Conservation (phyloP, 164 flowering plant genomes). For the Nymphaea thermarum region DNA sequence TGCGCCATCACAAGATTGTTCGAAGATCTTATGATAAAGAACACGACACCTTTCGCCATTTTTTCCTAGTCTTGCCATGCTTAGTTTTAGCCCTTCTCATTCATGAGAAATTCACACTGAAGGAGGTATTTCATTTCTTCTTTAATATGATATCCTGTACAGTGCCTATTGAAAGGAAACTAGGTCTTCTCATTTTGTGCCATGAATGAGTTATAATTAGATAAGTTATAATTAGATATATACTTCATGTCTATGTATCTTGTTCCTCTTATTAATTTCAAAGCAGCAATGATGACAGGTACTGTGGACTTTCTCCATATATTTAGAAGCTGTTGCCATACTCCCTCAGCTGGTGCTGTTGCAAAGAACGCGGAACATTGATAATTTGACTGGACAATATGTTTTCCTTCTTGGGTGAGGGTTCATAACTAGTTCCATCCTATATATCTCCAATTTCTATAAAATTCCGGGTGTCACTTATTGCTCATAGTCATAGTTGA, state of each 20-base stretch:
- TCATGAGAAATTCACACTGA: constrained; percentile 73
- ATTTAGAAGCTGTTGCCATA: constrained; percentile 91
- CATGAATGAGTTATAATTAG: too few relatives aligned
- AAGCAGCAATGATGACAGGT: constrained; percentile 28
- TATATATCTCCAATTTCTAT: not conserved
- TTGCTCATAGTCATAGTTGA: too few relatives aligned
- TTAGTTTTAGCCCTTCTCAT: constrained; percentile 61
- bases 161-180: not conserved
- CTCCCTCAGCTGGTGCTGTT: constrained; percentile 90
- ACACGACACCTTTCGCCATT: constrained; percentile 88
- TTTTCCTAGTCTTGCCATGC: constrained; percentile 63
- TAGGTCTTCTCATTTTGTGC: not conserved
- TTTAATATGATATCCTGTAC: not conserved
- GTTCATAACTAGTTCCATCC: constrained; percentile 1
- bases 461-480: too few relatives aligned
- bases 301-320: constrained; percentile 90
- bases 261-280: not conserved
- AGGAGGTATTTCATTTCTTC: constrained; percentile 35
- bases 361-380: constrained; percentile 86
- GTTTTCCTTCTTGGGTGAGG: constrained; percentile 78
- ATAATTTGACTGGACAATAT: constrained; percentile 93
- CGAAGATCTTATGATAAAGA: constrained; percentile 82
- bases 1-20: constrained; percentile 75
- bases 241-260: too few relatives aligned
- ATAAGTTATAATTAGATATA: too few relatives aligned